Conservation (phyloP, 202 grass and related monocot species). For the Eragrostis tef region DNA sequence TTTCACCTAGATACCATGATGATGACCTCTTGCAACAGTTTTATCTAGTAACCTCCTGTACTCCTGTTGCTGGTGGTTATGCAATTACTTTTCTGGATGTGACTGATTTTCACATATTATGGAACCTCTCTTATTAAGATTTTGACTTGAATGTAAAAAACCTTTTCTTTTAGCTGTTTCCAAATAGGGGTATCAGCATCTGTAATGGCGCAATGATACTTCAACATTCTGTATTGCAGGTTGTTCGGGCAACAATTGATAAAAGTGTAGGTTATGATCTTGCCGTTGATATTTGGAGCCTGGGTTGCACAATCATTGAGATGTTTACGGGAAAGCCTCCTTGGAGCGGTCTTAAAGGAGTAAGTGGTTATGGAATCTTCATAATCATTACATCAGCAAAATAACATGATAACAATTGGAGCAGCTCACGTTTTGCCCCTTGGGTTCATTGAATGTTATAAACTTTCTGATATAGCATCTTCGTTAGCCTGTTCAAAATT, state of each 20-base stretch:
- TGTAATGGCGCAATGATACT: constrained; percentile 40
- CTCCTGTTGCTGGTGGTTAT: neutral
- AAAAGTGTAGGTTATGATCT: constrained; percentile 85
- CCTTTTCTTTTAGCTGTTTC: constrained; percentile 9
- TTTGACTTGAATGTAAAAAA: constrained; percentile 4
- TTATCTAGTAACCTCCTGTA: neutral
- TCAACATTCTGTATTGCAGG: constrained; percentile 63
- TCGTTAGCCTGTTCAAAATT: constrained; percentile 11
- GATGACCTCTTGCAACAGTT: neutral
- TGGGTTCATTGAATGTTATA: constrained; percentile 38
- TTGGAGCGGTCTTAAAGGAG: constrained; percentile 96
- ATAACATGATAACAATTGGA: constrained; percentile 9
- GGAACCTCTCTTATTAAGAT: constrained; percentile 12
- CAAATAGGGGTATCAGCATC: constrained; percentile 29
- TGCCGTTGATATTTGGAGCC: constrained; percentile 91
- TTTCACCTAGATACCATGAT: constrained; percentile 4
- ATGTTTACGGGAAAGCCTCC: constrained; percentile 94
- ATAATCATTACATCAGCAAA: neutral
- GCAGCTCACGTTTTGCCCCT: neutral
- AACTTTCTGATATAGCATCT: neutral
- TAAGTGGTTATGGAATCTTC: constrained; percentile 54
- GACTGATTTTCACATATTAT: neutral
- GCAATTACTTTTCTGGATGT: constrained; percentile 24
- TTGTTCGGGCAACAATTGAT: constrained; percentile 79
- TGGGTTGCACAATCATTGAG: too few relatives aligned